These are phyloP conservation scores for Solanum hybrid DNA, from an alignment of 305 asterid genomes.

Conservation along the genomic window DNA sequence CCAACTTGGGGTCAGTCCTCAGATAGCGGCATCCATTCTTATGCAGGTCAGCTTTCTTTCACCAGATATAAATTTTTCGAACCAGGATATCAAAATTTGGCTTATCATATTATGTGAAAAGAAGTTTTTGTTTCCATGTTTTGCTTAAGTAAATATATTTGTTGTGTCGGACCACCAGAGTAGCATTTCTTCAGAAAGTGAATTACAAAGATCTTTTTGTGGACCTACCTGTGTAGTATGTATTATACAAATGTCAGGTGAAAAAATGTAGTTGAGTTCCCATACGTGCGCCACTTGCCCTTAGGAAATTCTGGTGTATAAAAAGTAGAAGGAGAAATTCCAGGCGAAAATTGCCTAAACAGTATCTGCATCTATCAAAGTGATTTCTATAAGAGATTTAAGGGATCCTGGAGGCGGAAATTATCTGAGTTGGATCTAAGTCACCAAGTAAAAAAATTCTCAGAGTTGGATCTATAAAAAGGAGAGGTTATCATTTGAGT, in stretches of 20 bases:
- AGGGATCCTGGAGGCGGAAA: not conserved
- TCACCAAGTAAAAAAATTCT: not conserved
- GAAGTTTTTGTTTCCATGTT: not conserved
- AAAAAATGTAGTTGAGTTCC: not conserved
- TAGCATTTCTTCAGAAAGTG: not conserved
- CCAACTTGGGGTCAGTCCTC: slow-evolving; percentile 98
- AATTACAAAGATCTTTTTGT: not conserved
- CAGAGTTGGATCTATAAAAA: not conserved
- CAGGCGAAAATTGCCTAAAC: not conserved
- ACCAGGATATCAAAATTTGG: not conserved
- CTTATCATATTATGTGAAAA: not conserved
- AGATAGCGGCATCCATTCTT: slow-evolving; percentile 88
- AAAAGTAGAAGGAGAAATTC: not conserved
- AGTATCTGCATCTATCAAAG: not conserved
- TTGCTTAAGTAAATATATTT: not conserved
- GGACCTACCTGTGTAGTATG: not conserved
- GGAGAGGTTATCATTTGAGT: not conserved
- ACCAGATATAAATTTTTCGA: slow-evolving; percentile 5
- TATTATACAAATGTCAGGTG: not conserved
- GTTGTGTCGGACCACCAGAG: not conserved
- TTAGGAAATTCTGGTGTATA: not conserved
- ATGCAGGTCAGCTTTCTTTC: slow-evolving; percentile 61
- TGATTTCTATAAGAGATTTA: not conserved
- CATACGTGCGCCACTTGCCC: not conserved
- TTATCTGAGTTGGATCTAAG: not conserved